A percentile compares a stretch with the other conserved stretches of the same genome.
These are phyloP conservation scores for Solanum corneliomulleri DNA, from an alignment of 257 asterid genomes.

Conservation along the genomic window DNA sequence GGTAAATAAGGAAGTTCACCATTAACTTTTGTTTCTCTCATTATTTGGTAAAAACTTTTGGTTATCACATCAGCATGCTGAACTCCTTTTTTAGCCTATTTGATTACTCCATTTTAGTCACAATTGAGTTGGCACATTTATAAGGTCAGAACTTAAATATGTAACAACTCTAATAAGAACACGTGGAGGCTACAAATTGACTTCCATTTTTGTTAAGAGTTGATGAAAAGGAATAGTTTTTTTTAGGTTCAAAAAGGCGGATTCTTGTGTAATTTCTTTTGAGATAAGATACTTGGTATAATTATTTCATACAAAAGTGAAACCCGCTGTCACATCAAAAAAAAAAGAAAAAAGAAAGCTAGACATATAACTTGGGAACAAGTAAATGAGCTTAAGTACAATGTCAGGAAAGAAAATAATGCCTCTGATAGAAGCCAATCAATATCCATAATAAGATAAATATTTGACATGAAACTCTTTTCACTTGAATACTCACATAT, in stretches of 20 bases:
- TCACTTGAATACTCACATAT: conserved; percentile 48
- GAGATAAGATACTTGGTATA: not conserved
- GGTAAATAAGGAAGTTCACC: not conserved
- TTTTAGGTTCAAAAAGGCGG: not conserved
- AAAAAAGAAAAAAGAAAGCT: not conserved
- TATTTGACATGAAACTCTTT: not conserved
- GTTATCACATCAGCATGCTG: not conserved
- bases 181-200: not conserved
- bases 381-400: not conserved
- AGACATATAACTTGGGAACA: not conserved
- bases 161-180: not conserved
- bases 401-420: not conserved
- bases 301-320: not conserved
- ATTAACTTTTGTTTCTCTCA: not conserved
- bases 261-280: not conserved
- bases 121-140: not conserved
- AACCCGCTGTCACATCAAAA: not conserved
- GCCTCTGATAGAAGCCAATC: not conserved
- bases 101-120: not conserved
- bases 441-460: not conserved
- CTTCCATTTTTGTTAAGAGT: not conserved
- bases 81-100: not conserved
- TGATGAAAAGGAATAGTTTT: not conserved
- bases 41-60: not conserved
- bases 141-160: not conserved